phyloP scores from a whole-genome alignment of 352 stramenopile species.

The Globisporangium heterothallicum region DNA sequence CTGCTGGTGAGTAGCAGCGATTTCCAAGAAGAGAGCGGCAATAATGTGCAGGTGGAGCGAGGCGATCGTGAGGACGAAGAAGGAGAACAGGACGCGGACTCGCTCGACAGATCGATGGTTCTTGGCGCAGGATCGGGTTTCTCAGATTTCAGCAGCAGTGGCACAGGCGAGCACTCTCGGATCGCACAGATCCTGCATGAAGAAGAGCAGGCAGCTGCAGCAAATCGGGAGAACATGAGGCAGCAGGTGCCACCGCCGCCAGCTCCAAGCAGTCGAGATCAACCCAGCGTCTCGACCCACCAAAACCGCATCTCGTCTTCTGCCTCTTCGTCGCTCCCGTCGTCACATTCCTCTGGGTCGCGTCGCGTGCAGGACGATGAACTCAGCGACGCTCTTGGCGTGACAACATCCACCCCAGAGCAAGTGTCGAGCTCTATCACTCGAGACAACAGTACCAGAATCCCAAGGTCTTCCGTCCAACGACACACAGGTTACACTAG shows the following conservation, averaged over 20 bases:
- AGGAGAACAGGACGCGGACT: constrained; percentile 13
- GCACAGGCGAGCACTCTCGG: constrained; percentile 4
- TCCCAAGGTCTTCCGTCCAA: neutral
- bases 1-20: constrained; percentile 14
- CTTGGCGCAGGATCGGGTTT: constrained; percentile 26
- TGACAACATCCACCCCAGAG: constrained; percentile 14
- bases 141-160: constrained; percentile 18
- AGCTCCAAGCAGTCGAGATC: neutral
- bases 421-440: neutral
- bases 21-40: constrained; percentile 1
- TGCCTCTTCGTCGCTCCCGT: constrained; percentile 12
- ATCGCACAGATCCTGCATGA: constrained; percentile 11
- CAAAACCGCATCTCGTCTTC: constrained; percentile 23
- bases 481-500: neutral
- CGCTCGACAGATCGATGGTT: constrained; percentile 51
- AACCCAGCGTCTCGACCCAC: constrained; percentile 5
- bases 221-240: constrained; percentile 4
- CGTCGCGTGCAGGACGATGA: constrained; percentile 40
- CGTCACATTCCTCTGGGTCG: constrained; percentile 7
- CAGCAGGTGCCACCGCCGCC: neutral
- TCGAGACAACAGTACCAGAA: neutral
- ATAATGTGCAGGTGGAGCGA: neutral
- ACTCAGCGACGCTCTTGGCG: constrained; percentile 49
- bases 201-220: too few relatives aligned
- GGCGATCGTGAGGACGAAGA: constrained; percentile 4